Evolutionary conservation across 306 rosid species (phyloP), one percentile per base, ranked within the genome.

Genomic region (Fragaria vesca): DNA sequence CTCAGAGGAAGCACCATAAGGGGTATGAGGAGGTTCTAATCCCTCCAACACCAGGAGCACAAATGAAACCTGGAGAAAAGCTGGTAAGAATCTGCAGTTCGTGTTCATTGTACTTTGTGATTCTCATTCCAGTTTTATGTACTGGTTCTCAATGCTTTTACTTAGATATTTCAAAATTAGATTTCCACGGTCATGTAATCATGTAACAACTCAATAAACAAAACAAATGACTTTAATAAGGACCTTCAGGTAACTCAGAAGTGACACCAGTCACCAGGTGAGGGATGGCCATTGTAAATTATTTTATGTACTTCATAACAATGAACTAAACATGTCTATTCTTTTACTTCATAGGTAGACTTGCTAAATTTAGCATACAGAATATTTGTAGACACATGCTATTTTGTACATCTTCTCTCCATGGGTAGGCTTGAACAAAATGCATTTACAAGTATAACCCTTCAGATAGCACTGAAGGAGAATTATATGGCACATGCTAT

Each of bases 11-110:
- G 81, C 89, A 89, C 86, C 68, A 63, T 65, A 86, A 90, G 85
- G 97, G 98, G 77, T 95, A 92, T 75, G 97, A 92, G 83, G 98
- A 92, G 81, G 97, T 95, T 75, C 81, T 87, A 66, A 89, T 95
- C 71, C 98, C 98, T 57, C 90, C 98, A 51, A 89, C 71, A 79
- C 91, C 91, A 83, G 82, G 97, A 20, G 95, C 97, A 46, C 91
- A 89, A 86, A 87, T 95, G 98, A 95, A 91, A 83, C 97, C 97
- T 40, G 97, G 97, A 73, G 98, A 95, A 88, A 92, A 82, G 87
- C 97, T 94, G 97, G 98, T 94, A 89, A 52, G 54, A 66, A 40
- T 40, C 80, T 57, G 79, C 63, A 80, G 21, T 76, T 77, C 21
- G 12, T 75, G 78, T 77, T 77, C 73, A n/a, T 63, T 79, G 73